A percentile compares a stretch with the other conserved stretches of the same genome.
phyloP scores from a whole-genome alignment of 2,329 filamentous ascomycete species.

The Colletotrichum kahawae region DNA sequence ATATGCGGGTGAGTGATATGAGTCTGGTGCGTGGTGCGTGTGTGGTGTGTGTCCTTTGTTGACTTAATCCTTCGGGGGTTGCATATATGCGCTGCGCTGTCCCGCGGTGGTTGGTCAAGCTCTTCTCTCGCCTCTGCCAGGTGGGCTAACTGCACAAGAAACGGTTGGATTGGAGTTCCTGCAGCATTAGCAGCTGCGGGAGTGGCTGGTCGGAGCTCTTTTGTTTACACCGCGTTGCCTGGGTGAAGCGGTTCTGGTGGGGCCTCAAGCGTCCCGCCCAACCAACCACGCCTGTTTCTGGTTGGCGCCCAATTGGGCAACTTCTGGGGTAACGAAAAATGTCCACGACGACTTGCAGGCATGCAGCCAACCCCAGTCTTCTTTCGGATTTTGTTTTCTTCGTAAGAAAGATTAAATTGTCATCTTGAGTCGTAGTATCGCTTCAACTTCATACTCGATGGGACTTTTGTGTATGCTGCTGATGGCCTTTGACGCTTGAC shows the following conservation, averaged over 20 bases:
- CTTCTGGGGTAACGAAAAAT: background rate
- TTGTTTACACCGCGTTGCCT: conserved; percentile 21
- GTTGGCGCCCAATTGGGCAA: background rate
- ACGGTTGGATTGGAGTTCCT: conserved; percentile 10
- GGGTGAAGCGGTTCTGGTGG: background rate
- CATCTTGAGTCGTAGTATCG: too few species aligned
- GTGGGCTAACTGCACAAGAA: background rate
- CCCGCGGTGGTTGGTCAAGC: conserved; percentile 18
- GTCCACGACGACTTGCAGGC: background rate
- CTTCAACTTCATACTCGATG: too few species aligned
- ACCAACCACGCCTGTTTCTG: conserved; percentile 3
- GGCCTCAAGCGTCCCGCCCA: background rate
- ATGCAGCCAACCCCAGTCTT: background rate
- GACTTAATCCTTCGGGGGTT: background rate
- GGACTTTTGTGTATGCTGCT: too few species aligned
- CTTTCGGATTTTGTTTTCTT: too few species aligned
- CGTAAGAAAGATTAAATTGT: too few species aligned
- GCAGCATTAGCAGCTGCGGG: conserved; percentile 14
- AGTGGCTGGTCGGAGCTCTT: conserved; percentile 9
- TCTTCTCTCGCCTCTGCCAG: background rate
- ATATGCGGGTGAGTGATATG: background rate
- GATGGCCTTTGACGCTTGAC: background rate
- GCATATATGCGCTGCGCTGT: conserved; percentile 20
- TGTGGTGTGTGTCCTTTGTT: background rate
- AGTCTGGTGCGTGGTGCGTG: background rate